Base-by-base conservation (phyloP, 345 rosid species). In the Eucalyptus sp. region DNA sequence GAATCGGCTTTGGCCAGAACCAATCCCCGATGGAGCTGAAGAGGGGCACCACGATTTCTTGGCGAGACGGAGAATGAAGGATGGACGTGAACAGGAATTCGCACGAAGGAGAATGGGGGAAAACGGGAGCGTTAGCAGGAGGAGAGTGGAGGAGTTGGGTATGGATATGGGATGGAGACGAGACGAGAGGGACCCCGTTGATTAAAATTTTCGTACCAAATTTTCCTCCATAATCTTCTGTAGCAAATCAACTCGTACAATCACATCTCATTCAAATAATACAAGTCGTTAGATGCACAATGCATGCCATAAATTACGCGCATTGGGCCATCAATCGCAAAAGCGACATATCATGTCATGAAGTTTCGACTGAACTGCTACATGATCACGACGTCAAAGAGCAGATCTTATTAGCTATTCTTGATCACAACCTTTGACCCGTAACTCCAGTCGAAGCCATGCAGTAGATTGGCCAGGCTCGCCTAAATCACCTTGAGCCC, bases 401-500 rank as follows among this genome's bases (percentile, higher is more conserved):
- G 14, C 46, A 71, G 14, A 37, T 33, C 44, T 71, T 18, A 33
- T 71, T 10, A 17, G 81, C 44, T 2, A 71, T 71, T 16, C 44
- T 18, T 18, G 81, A 71, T 41, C 41, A 41, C 41, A 41, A 41
- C 41, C 41, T 41, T 41, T 41, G 41, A 41, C 41, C 41, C 41
- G 41, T 41, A 41, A 4, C 41, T 41, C 41, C 41, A 41, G 41
- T 41, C 41, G 41, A 94, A 94, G 20, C 96, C 96, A 87, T 95
- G 97, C 46, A 94, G 54, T 62, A 95, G 91, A 90, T 94, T 95
- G 7, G 94, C 95, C 90, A 95, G 76, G 80, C 93, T 93, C 24
- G 91, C 31, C 76, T 91, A 93, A 51, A 95, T 93, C 84, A 95
- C 93, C 91, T 95, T 94, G 2, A 95, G 68, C 20, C 96, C 97